Conservation (phyloP, 2,329 filamentous ascomycete species). For the Botryotinia narcissicola region DNA sequence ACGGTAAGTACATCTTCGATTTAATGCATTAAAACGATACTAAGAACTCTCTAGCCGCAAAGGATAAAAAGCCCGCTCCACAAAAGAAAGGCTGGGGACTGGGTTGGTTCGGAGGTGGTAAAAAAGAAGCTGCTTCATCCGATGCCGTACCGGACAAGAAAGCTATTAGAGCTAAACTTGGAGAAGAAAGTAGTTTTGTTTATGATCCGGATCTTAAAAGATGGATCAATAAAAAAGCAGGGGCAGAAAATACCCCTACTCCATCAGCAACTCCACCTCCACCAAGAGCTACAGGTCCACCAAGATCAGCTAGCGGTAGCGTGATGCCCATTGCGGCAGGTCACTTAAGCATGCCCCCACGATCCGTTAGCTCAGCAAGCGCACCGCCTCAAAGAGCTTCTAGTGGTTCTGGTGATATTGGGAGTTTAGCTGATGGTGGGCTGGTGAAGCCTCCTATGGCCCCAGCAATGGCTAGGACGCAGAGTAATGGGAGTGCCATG, state of each 20-base stretch:
- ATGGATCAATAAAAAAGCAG: constrained; percentile 94
- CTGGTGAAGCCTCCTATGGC: constrained; percentile 5
- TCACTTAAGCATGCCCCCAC: constrained; percentile 6
- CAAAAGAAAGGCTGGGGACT: constrained; percentile 73
- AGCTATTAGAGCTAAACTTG: constrained; percentile 88
- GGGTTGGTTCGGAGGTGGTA: constrained; percentile 75
- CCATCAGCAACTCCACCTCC: constrained; percentile 74
- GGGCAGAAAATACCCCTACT: constrained; percentile 56
- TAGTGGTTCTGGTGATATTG: not conserved
- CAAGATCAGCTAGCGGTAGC: constrained; percentile 35
- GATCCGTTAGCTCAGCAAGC: constrained; percentile 9
- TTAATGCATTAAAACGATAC: not conserved
- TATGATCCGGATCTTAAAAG: constrained; percentile 96
- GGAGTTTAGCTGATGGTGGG: not conserved
- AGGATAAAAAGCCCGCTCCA: constrained; percentile 49
- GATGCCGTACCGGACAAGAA: constrained; percentile 49
- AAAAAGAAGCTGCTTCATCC: constrained; percentile 52
- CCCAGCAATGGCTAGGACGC: constrained; percentile 2
- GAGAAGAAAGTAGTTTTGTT: constrained; percentile 88
- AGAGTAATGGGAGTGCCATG: constrained; percentile 1
- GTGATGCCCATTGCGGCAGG: constrained; percentile 18
- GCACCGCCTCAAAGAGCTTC: constrained; percentile 21
- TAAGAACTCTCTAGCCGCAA: constrained; percentile 53
- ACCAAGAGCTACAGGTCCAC: constrained; percentile 55
- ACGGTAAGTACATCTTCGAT: constrained; percentile 51